Base-by-base conservation (phyloP, 2,329 filamentous ascomycete genomes). In the Pseudogymnoascus sp. region DNA sequence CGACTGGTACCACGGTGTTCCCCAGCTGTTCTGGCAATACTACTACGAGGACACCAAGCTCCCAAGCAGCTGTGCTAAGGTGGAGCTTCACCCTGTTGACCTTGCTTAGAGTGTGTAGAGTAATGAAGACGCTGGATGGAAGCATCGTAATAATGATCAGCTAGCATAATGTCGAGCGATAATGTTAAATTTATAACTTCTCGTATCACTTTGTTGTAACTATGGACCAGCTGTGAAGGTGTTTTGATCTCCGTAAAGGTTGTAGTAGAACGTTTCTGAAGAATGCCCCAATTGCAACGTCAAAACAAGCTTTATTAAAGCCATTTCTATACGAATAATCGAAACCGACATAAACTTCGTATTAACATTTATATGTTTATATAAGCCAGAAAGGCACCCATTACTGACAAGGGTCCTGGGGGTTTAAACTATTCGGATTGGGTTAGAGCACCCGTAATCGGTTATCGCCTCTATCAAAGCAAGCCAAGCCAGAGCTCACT, bases 1-100 rank as follows among this genome's bases (percentile, higher is more conserved):
- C 26, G 66, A 67, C 31, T 67, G 66, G 64, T 60, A 58, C 33
- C 66, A 67, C 24, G 66, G 61, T 24, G 39, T 62, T 21, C 62
- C 66, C 4, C 66, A 68, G 60, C 63, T 68, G n/a, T 68, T 68
- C 61, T 67, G 63, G 66, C 61, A 60, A 13, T 57, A 63, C 26
- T 21, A 35, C 40, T 62, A 13, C 15, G 50, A 41, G 9, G 37
- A 63, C 35, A 31, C 29, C 31, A 11, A 47, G 4, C 35, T 66
- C 5, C 64, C 66, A 21, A 63, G 60, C 29, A 67, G 62, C 35
- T 68, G 66, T 57, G 61, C 63, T 1, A n/a, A 37, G 59, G 63
- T 68, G 2, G 39, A 66, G 17, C 35, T 68, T 6, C 26, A 50
- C 15, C 59, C 64, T 3, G 65, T 59, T 29, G 13, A 24, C n/a